Evolutionary conservation across 768 basidiomycete species (phyloP), one percentile per base, ranked within the genome.

Genomic region (Tulasnella sp.): DNA sequence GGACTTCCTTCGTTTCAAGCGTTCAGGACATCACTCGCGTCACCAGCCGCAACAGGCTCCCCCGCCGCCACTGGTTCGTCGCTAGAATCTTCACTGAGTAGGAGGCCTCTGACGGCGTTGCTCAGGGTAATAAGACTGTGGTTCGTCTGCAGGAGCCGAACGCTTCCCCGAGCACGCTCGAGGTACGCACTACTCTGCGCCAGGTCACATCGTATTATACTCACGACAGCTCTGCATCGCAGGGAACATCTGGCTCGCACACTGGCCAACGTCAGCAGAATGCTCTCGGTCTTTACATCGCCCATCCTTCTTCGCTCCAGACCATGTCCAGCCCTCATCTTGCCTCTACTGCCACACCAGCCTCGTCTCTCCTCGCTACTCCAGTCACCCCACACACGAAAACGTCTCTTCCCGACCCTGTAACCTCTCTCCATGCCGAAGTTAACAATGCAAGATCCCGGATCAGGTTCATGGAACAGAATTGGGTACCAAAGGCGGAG

Each of bases 211-310:
- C 31, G 28, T 37, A 31, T 37, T 3, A 46, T 46, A 14, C 64
- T 69, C 16, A 69, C 64, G 31, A 11, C 14, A 28, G 5, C 16
- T 1, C 2, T 14, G 28, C 28, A 11, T 37, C 31, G 6, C 34
- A 69, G 64, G 64, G 64, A 31, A 69, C 34, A 37, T 69, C 64
- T 18, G 64, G 64, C 6, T 69, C 64, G 14, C 34, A 69, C 31
- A 37, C 31, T 37, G 64, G 31, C 18, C 64, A 69, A 28, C 64
- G 64, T 28, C 8, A 24, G 2, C 64, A 28, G 18, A 69, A 69
- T 20, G 64, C 64, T 34, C 64, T 69, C 64, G 64, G 64, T 28
- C 64, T 69, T 31, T 69, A 69, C 64, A 37, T 69, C 31, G n/a
- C 31, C 64, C 11, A 69, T 37, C 31, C 64, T 28, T 37, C 64